Base-by-base conservation (phyloP, 179 eudicot genomes). In the Spinacia oleracea region DNA sequence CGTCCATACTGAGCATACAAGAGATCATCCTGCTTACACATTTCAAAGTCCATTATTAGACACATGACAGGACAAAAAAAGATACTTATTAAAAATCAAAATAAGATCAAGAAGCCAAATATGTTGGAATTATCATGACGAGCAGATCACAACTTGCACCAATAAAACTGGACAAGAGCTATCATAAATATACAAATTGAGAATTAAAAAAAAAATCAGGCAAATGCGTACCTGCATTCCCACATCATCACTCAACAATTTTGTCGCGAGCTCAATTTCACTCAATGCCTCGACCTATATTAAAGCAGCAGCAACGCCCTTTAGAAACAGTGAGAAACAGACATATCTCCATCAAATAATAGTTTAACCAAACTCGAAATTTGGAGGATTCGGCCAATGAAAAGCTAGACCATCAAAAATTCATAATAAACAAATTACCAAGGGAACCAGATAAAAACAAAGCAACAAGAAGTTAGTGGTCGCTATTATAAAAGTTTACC, bases 271-370 rank as follows among this genome's bases (percentile, higher is more conserved):
- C 89, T 92, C 97, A 79, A 96, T 96, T 84, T 96, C 97, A 74
- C 96, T 92, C 43, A 96, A 93, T 60, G 99, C 98, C 87, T 93
- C 99, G 86, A 96, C 99, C 99, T 96, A 77, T 59, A 68, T 75
- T 53, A 65, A 76, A 79, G 64, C 77, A 70, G 70, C 29, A 66
- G 32, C 40, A 67, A 62, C 23, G 70, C 74, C 48, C 76, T 46
- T 79, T 42, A 81, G 70, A 55, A 70, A 40, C 23, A 38, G 53
- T 55, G 53, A 71, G 60, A 25, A 43, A 3, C 51, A 23, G 5
- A 31, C 42, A 63, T 25, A 48, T 11, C 45, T n/a, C n/a, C 10
- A 11, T 25, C 6, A 25, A 34, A 66, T 38, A 34, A 7, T 23
- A 43, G 21, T 23, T 29, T 42, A 48, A 74, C 64, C 34, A n/a